Percentiles rank a stretch among this genome's conserved stretches.
These are phyloP conservation scores for Hypoxylon sp. DNA, from an alignment of 2,329 filamentous ascomycete species.

Conservation along the genomic window DNA sequence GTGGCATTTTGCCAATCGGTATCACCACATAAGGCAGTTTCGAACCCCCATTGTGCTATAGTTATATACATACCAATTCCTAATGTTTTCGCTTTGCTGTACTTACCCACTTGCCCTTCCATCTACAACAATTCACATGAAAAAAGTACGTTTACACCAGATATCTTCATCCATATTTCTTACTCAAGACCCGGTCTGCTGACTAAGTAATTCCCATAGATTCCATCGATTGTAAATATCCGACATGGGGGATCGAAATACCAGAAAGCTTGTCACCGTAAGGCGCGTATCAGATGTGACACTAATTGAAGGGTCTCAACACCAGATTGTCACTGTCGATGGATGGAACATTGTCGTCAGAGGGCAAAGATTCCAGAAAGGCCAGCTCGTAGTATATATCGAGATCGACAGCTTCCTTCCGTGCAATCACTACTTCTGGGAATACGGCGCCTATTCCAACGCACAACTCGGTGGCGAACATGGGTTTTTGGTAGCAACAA, in stretches of 20 bases:
- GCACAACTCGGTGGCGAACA: not conserved
- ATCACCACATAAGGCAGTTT: not conserved
- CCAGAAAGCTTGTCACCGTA: conserved; percentile 10
- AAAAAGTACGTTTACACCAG: not conserved
- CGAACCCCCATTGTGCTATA: not conserved
- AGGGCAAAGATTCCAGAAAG: not conserved
- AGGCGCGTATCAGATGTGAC: not conserved
- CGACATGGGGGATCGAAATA: not conserved
- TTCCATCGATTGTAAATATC: not conserved
- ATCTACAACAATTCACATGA: not conserved
- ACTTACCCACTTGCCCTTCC: not conserved
- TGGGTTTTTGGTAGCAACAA: conserved; percentile 7
- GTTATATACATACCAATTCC: not conserved
- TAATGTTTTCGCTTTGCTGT: not conserved
- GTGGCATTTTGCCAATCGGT: conserved; percentile 1
- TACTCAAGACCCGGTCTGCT: not conserved
- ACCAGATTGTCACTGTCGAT: conserved; percentile 3
- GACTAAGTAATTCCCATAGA: not conserved
- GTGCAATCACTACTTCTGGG: conserved; percentile 8
- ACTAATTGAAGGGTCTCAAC: not conserved
- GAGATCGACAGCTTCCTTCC: conserved; percentile 6
- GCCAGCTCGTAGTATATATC: conserved; percentile 2
- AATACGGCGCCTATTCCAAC: not conserved
- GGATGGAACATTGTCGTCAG: conserved; percentile 9
- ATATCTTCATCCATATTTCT: not conserved